Base-by-base conservation (phyloP, 176 grass and related monocot species). In the Ananas comosus region DNA sequence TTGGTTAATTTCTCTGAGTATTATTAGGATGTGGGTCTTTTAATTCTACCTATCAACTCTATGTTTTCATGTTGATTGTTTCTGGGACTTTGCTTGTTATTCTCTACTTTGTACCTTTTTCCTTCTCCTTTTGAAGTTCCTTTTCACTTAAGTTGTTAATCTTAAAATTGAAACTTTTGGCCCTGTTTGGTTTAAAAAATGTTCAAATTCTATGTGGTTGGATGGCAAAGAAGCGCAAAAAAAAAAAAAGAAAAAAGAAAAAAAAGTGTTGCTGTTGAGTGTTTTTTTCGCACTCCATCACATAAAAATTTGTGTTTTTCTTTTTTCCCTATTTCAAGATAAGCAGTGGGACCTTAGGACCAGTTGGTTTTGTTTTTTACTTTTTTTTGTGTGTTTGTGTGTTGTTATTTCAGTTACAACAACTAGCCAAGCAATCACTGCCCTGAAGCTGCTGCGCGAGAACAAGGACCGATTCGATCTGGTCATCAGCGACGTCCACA, bases 401-500 rank as follows among this genome's bases (percentile, higher is more conserved):
- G 25, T 27, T 27, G 25, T 24, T 71, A 24, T 53, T 78, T 74
- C 90, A 96, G 91, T 78, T 50, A 76, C 87, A 71, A 72, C 49
- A 13, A 76, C 56, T 48, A 11, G 10, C 25, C 33, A 80, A 67
- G 86, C 89, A 16, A 53, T 13, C 53, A 72, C 13, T 1, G 91
- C 87, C 13, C 17, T 91, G 67, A 68, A 76, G 56, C 65, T 88
- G 52, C 69, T 96, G 23, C 76, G 80, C 57, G 76, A 78, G 80
- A 73, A 78, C 14, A 97, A 51, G 13, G 76, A 81, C 17, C 67
- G 76, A 49, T 90, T 83, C 13, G 82, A 91, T 53, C 81, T 97
- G 19, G 86, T 90, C 29, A 97, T 97, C 74, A 92, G 80, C 56
- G 89, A 97, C 56, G 89, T 96, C 12, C 74, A 81, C 57, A 88